phyloP scores from a whole-genome alignment of 257 asterid genomes.

The Solanum bulbocastanum region DNA sequence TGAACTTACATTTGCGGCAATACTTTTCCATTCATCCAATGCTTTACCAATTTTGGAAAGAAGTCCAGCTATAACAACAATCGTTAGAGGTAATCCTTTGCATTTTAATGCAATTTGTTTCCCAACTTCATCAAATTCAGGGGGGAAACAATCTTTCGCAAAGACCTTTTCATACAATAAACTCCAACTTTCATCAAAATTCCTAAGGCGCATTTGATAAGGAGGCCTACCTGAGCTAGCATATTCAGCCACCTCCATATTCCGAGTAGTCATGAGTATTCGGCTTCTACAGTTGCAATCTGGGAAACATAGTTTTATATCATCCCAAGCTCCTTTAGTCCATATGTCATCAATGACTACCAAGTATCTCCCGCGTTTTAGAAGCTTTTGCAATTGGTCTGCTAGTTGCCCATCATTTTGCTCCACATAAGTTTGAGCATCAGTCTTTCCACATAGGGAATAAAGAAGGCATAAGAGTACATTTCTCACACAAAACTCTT shows the following conservation, averaged over 20 bases:
- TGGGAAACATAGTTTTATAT: background rate
- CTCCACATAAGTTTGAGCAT: background rate
- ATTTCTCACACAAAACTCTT: background rate
- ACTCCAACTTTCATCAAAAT: background rate
- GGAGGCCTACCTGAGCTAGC: background rate
- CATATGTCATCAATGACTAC: too few relatives aligned
- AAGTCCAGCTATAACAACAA: background rate
- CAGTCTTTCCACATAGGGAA: background rate
- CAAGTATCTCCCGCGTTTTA: fast-evolving
- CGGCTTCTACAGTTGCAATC: background rate
- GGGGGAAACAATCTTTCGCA: background rate
- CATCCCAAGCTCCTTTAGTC: too few relatives aligned
- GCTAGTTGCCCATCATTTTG: too few relatives aligned
- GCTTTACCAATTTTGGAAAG: background rate
- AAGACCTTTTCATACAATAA: background rate
- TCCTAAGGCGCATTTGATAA: background rate
- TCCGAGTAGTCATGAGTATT: background rate
- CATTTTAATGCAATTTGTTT: background rate
- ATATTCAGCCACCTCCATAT: background rate
- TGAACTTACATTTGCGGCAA: background rate
- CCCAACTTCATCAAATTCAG: background rate
- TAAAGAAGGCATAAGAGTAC: background rate
- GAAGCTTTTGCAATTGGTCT: too few relatives aligned
- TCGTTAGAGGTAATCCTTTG: background rate
- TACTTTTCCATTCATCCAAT: background rate